phyloP scores from a whole-genome alignment of 139 green algal genomes.

The Pedinophyceae sp. region DNA sequence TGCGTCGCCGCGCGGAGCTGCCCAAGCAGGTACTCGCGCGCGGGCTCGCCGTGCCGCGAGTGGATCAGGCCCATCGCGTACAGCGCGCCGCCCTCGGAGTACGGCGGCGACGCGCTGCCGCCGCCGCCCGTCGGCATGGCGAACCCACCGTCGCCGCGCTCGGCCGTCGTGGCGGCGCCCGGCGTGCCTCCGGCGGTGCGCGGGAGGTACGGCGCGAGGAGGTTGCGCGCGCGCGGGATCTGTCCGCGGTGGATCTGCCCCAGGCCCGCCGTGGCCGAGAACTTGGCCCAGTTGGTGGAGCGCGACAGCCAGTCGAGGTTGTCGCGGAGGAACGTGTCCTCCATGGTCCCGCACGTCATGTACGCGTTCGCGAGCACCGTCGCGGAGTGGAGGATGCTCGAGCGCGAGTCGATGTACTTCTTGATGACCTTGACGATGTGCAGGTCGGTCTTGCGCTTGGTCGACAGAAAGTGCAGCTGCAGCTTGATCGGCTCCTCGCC shows the following conservation, averaged over 20 bases:
- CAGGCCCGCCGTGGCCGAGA: conserved; percentile 88
- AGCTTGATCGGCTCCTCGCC: conserved; percentile 72
- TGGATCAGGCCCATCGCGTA: conserved; percentile 97
- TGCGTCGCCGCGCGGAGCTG: conserved; percentile 54
- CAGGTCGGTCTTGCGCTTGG: conserved; percentile 58
- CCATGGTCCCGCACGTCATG: conserved; percentile 84
- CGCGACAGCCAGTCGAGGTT: conserved; percentile 91
- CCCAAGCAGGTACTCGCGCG: conserved; percentile 70
- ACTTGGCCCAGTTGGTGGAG: conserved; percentile 98
- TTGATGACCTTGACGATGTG: conserved; percentile 85
- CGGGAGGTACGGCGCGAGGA: conserved; percentile 85
- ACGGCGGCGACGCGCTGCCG: conserved; percentile 17
- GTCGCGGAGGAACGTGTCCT: conserved; percentile 90
- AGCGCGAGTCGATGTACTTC: conserved; percentile 52
- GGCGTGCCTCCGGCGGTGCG: conserved; percentile 26
- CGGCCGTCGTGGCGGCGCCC: no score
- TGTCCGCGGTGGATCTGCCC: conserved; percentile 93
- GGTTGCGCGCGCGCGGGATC: conserved; percentile 16
- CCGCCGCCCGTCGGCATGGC: conserved; percentile 28
- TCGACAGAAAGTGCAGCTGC: conserved; percentile 89
- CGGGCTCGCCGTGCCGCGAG: conserved; percentile 64
- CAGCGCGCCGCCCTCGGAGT: conserved; percentile 80
- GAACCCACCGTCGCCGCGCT: no score
- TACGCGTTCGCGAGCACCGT: conserved; percentile 89
- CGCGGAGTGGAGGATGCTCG: conserved; percentile 76